Evolutionary conservation across 2,329 filamentous ascomycete species (phyloP).

Genomic region (Mollisia scopiformis): DNA sequence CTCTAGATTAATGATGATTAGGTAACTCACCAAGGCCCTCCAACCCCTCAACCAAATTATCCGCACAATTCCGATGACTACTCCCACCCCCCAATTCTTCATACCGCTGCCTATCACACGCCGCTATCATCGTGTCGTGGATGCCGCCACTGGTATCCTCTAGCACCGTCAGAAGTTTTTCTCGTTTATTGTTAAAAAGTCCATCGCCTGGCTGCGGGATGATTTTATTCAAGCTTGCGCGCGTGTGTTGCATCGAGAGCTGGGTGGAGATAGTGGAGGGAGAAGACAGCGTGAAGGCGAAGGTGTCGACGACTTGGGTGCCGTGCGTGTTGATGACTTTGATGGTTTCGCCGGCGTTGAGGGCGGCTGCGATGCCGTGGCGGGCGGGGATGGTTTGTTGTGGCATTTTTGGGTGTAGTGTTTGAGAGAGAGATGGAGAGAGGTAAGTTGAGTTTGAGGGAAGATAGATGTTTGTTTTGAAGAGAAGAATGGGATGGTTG

Average conservation of each 20-base stretch:
- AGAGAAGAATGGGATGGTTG: no score
- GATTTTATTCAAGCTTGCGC: conserved; percentile 22
- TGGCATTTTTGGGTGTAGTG: conserved; percentile 2
- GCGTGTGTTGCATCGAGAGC: conserved; percentile 29
- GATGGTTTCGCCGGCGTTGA: conserved; percentile 24
- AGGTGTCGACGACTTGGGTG: conserved; percentile 31
- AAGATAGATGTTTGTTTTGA: background rate
- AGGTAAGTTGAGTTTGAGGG: background rate
- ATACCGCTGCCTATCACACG: conserved; percentile 27
- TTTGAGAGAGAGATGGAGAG: background rate
- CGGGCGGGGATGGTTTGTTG: conserved; percentile 22
- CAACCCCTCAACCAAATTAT: conserved; percentile 29
- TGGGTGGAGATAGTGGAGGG: conserved; percentile 20
- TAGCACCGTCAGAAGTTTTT: conserved; percentile 22
- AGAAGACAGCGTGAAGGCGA: conserved; percentile 25
- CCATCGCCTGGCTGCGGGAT: conserved; percentile 26
- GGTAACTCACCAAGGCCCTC: conserved; percentile 21
- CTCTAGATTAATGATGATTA: no score
- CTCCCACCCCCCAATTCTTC: conserved; percentile 23
- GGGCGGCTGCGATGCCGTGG: conserved; percentile 22
- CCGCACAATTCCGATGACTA: conserved; percentile 29
- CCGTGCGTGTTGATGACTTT: conserved; percentile 29
- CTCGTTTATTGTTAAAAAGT: conserved; percentile 24
- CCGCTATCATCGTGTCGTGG: conserved; percentile 30
- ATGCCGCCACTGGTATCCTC: conserved; percentile 26